These are phyloP conservation scores for Volutella citrinella DNA, from an alignment of 2,329 filamentous ascomycete genomes.

Conservation along the genomic window DNA sequence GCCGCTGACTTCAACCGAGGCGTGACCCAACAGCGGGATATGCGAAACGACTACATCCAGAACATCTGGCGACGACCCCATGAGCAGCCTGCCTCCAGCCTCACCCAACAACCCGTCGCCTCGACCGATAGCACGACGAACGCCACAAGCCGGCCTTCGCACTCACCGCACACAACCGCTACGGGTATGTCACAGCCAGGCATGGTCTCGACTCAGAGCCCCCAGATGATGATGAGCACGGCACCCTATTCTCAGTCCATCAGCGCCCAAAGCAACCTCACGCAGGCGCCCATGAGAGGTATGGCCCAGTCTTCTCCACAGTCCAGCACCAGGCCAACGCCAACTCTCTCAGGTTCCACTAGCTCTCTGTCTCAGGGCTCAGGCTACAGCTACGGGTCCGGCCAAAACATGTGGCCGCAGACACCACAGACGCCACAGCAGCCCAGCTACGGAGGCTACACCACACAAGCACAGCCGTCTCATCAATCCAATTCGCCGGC, in stretches of 20 bases:
- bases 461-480: conserved; percentile 50
- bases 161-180: conserved; percentile 56
- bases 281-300: conserved; percentile 68
- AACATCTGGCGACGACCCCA: conserved; percentile 80
- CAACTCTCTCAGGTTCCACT: conserved; percentile 52
- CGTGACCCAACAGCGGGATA: conserved; percentile 74
- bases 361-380: conserved; percentile 49
- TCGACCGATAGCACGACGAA: conserved; percentile 39
- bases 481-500: conserved; percentile 54
- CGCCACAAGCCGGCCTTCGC: conserved; percentile 50
- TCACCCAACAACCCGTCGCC: conserved; percentile 46
- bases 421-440: conserved; percentile 62
- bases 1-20: conserved; percentile 88
- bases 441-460: conserved; percentile 51
- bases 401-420: conserved; percentile 63
- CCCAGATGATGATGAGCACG: conserved; percentile 64
- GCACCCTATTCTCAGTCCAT: conserved; percentile 68
- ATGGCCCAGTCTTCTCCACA: conserved; percentile 55
- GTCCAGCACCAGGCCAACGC: conserved; percentile 65
- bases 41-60: conserved; percentile 76
- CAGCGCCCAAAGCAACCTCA: conserved; percentile 68
- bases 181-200: conserved; percentile 54
- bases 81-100: conserved; percentile 61
- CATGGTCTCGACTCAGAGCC: conserved; percentile 59
- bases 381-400: conserved; percentile 61